Evolutionary conservation across 2,329 filamentous ascomycete species (phyloP).

Genomic region (Diaporthe ilicicola): DNA sequence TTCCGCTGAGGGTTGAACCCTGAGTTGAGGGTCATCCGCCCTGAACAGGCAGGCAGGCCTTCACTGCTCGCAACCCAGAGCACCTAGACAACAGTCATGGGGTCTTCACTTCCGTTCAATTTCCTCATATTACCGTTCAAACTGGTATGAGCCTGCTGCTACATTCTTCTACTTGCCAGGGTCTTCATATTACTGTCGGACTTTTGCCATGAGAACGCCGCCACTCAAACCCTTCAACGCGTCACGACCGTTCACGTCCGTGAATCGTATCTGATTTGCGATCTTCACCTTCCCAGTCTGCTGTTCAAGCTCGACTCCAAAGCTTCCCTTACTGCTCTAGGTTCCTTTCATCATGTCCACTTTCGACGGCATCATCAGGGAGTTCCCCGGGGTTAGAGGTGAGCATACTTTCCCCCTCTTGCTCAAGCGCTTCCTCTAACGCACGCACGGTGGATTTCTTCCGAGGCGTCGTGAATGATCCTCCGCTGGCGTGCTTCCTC

Average conservation of each 20-base stretch:
- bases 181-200: too few species aligned
- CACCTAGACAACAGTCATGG: not conserved
- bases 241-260: not conserved
- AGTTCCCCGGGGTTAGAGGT: slow-evolving; percentile 83
- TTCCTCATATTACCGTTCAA: not conserved
- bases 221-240: not conserved
- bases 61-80: not conserved
- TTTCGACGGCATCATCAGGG: slow-evolving; percentile 75
- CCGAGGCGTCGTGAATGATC: slow-evolving; percentile 56
- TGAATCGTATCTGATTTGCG: not conserved
- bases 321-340: not conserved
- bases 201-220: not conserved
- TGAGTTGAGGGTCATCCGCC: not conserved
- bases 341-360: slow-evolving; percentile 69
- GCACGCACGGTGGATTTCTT: slow-evolving; percentile 80
- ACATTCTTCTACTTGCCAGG: not conserved
- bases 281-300: not conserved
- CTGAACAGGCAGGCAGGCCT: not conserved
- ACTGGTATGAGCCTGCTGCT: not conserved
- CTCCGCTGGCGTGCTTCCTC: slow-evolving; percentile 84
- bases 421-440: not conserved
- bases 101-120: not conserved
- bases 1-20: not conserved
- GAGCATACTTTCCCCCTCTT: not conserved
- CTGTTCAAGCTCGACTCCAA: too few species aligned